Percentiles rank a stretch among this genome's conserved stretches.
Evolutionary conservation across 2,329 filamentous ascomycete genomes (phyloP).

Genomic region (Huntiella abstrusa): DNA sequence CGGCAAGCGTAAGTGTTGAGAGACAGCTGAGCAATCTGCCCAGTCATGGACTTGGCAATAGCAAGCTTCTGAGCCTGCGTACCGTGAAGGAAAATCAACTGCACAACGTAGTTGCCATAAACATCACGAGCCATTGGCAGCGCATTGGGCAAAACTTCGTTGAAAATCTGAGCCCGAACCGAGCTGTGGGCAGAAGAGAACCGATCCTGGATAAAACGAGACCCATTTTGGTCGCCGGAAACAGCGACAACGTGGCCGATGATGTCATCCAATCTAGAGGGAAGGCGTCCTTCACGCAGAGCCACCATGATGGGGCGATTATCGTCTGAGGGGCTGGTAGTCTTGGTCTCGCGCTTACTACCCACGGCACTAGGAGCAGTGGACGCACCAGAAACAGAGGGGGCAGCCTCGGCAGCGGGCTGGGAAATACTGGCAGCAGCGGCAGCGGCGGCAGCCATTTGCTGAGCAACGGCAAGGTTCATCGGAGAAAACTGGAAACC

Average conservation of each 20-base stretch:
- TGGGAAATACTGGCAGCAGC: no score
- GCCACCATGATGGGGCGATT: neutral
- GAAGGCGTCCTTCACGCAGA: neutral
- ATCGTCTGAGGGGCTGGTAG: no score
- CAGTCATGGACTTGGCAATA: constrained; percentile 71
- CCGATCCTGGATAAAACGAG: constrained; percentile 86
- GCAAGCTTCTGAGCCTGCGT: constrained; percentile 84
- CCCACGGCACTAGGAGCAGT: no score
- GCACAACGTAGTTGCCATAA: constrained; percentile 96
- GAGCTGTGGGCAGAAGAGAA: constrained; percentile 86
- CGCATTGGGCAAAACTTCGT: constrained; percentile 67
- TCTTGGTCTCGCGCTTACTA: no score
- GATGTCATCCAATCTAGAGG: constrained; percentile 39
- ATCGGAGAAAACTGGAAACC: no score
- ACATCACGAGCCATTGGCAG: constrained; percentile 87
- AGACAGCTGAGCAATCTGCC: constrained; percentile 62
- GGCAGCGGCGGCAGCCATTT: no score
- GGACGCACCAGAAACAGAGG: no score
- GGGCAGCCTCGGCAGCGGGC: no score
- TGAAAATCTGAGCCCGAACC: constrained; percentile 80
- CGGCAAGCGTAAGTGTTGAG: constrained; percentile 84
- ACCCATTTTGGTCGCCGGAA: constrained; percentile 87
- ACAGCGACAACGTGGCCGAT: constrained; percentile 82
- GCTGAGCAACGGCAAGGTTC: no score
- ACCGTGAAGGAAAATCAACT: constrained; percentile 93